A percentile compares a stretch with the other conserved stretches of the same genome.
Evolutionary conservation across 164 flowering plant genomes (phyloP).

Genomic region (Stephania yunnanensis): DNA sequence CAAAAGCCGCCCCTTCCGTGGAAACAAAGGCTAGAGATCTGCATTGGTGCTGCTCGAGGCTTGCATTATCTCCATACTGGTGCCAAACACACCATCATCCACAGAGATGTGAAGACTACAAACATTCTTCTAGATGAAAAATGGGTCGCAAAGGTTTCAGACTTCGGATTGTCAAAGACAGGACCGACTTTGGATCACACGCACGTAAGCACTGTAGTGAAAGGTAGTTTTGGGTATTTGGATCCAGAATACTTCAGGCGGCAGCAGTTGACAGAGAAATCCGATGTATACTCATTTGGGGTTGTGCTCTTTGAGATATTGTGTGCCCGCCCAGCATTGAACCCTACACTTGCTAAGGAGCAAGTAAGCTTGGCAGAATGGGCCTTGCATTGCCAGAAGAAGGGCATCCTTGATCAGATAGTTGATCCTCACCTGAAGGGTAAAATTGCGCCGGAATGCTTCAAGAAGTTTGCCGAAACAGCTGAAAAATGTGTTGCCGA

Average conservation of each 20-base stretch:
- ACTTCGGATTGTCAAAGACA: slow-evolving; percentile 42
- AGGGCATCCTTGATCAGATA: slow-evolving; percentile 35
- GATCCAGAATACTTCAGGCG: slow-evolving; percentile 52
- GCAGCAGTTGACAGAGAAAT: slow-evolving; percentile 40
- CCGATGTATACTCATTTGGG: slow-evolving; percentile 50
- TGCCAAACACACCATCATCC: slow-evolving; percentile 41
- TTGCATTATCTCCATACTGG: slow-evolving; percentile 48
- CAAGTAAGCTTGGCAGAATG: slow-evolving; percentile 43
- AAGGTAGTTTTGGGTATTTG: slow-evolving; percentile 49
- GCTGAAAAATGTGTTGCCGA: slow-evolving; percentile 38
- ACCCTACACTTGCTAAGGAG: slow-evolving; percentile 23
- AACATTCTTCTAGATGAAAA: slow-evolving; percentile 45
- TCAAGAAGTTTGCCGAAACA: slow-evolving; percentile 34
- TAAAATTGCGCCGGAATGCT: slow-evolving; percentile 35
- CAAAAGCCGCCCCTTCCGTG: slow-evolving; percentile 35
- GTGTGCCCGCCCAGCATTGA: slow-evolving; percentile 34
- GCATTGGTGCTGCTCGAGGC: slow-evolving; percentile 51
- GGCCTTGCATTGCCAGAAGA: slow-evolving; percentile 33
- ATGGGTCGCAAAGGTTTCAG: slow-evolving; percentile 53
- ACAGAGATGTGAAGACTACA: slow-evolving; percentile 49
- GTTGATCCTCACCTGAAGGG: slow-evolving; percentile 35
- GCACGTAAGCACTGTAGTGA: slow-evolving; percentile 45
- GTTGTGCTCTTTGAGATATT: slow-evolving; percentile 44
- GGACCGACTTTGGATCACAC: slow-evolving; percentile 38
- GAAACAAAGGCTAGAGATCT: slow-evolving; percentile 42